phyloP scores from a whole-genome alignment of 2,329 filamentous ascomycete species.

The Fusarium sp. region DNA sequence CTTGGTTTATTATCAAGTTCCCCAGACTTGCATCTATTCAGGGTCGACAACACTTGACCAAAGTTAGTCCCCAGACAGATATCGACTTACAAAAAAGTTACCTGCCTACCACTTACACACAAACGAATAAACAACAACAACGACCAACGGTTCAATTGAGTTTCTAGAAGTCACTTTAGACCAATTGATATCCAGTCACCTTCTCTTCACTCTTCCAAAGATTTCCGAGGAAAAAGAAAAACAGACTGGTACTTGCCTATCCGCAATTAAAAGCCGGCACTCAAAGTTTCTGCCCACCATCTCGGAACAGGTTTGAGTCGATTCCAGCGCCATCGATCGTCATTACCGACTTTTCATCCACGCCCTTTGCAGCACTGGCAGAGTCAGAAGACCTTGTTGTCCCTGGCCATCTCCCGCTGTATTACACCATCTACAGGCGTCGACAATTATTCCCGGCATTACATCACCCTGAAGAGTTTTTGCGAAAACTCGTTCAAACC shows the following conservation, averaged over 20 bases:
- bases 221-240: conserved; percentile 28
- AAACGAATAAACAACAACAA: conserved; percentile 15
- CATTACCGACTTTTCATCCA: conserved; percentile 28
- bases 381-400: conserved; percentile 31
- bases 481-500: conserved; percentile 27
- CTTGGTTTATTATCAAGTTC: conserved; percentile 31
- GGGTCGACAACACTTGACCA: conserved; percentile 21
- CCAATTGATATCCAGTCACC: conserved; percentile 31
- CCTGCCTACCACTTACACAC: conserved; percentile 32
- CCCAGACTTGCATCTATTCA: conserved; percentile 34
- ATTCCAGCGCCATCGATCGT: conserved; percentile 23
- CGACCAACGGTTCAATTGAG: conserved; percentile 8
- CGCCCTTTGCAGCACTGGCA: conserved; percentile 14
- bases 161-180: conserved; percentile 9
- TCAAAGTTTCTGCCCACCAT: conserved; percentile 38
- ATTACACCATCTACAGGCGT: conserved; percentile 24
- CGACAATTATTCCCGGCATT: conserved; percentile 30
- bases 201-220: conserved; percentile 4
- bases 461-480: conserved; percentile 40
- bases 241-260: conserved; percentile 15
- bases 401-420: conserved; percentile 40
- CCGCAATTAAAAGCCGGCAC: conserved; percentile 28
- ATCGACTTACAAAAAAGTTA: conserved; percentile 28
- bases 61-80: conserved; percentile 26
- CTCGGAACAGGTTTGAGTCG: conserved; percentile 31